phyloP scores from a whole-genome alignment of 495 filamentous ascomycete species.

The Clavariopsis aquatica region DNA sequence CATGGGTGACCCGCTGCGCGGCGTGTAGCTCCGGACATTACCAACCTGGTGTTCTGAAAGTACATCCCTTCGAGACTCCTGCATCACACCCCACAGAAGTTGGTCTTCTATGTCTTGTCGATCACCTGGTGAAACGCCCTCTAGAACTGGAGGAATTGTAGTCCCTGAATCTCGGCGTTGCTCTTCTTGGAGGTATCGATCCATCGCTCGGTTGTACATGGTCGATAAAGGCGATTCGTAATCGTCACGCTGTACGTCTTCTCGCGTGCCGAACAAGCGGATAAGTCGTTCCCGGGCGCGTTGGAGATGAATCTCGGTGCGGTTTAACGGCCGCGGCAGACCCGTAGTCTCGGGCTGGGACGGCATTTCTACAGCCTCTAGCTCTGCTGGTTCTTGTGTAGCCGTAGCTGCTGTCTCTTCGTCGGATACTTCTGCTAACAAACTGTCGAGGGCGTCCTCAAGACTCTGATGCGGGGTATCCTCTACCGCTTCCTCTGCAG shows the following conservation, averaged over 20 bases:
- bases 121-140: background rate
- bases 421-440: conserved; percentile 41
- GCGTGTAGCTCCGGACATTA: background rate
- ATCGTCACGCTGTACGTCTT: conserved; percentile 47
- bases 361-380: conserved; percentile 1
- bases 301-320: conserved; percentile 3
- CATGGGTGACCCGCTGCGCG: background rate
- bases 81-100: conserved; percentile 13
- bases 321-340: conserved; percentile 1
- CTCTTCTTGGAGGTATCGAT: conserved; percentile 44
- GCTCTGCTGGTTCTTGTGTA: background rate
- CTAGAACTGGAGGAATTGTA: background rate
- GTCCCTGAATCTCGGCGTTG: conserved; percentile 30
- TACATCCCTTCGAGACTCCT: conserved; percentile 5
- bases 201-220: conserved; percentile 45
- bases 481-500: conserved; percentile 15
- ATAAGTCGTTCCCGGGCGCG: conserved; percentile 38
- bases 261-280: conserved; percentile 47
- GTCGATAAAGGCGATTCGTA: conserved; percentile 47
- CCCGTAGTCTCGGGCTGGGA: background rate
- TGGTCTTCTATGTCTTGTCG: conserved; percentile 20
- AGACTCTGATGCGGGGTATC: conserved; percentile 29
- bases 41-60: background rate
- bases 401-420: conserved; percentile 9
- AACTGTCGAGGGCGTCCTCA: conserved; percentile 43